These are phyloP conservation scores for Croton laevigatus DNA, from an alignment of 441 rosid species.

Conservation along the genomic window DNA sequence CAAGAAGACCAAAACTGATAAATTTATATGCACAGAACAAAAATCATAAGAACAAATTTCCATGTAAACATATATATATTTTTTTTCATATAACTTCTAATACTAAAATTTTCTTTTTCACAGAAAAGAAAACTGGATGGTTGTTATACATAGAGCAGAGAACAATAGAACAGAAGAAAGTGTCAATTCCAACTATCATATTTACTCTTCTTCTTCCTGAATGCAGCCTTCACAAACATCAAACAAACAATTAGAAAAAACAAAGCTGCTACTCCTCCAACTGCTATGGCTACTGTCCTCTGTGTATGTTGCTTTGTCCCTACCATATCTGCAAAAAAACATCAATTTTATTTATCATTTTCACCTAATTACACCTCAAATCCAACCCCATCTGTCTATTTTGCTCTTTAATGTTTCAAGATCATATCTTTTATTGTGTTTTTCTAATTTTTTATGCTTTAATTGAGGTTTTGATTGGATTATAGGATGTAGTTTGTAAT, in stretches of 20 bases:
- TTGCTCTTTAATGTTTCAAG: neutral
- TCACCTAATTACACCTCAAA: neutral
- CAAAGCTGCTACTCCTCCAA: slow-evolving; percentile 75
- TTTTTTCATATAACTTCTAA: neutral
- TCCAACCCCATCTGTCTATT: neutral
- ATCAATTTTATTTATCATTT: neutral
- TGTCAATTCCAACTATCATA: slow-evolving; percentile 29
- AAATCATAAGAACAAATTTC: neutral
- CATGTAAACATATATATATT: neutral
- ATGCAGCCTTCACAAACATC: slow-evolving; percentile 47
- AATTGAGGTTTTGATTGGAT: neutral
- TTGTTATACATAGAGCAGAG: neutral
- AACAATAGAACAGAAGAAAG: neutral
- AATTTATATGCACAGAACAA: slow-evolving; percentile 14
- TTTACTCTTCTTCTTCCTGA: slow-evolving; percentile 52
- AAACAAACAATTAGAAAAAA: slow-evolving; percentile 60
- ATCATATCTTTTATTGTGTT: neutral
- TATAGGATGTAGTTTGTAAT: neutral
- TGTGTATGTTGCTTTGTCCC: slow-evolving; percentile 44
- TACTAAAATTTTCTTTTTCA: neutral
- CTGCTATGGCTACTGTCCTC: slow-evolving; percentile 73
- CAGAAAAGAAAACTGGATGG: neutral
- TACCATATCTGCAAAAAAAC: slow-evolving; percentile 24
- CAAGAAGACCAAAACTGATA: neutral
- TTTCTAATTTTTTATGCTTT: too few species aligned